phyloP scores from a whole-genome alignment of 176 grass and related monocot species.

The Tuctoria greenei region DNA sequence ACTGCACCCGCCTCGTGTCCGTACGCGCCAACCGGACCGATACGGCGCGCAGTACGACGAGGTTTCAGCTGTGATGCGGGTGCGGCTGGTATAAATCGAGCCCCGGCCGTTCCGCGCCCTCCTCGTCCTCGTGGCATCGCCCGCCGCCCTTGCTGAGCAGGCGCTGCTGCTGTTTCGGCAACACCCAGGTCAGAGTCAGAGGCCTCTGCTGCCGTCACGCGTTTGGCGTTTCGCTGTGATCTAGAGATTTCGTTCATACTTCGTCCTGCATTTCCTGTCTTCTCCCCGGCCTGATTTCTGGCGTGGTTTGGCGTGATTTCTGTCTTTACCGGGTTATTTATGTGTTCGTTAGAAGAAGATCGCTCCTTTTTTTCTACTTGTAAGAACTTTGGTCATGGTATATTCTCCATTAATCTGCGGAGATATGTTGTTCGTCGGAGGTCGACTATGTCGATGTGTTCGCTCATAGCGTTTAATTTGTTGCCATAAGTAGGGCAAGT shows the following conservation, averaged over 20 bases:
- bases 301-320: background rate
- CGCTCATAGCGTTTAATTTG: background rate
- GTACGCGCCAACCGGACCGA: background rate
- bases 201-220: background rate
- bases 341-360: background rate
- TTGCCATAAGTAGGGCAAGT: background rate
- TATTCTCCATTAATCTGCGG: background rate
- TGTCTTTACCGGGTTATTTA: background rate
- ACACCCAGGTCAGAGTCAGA: conserved; percentile 22
- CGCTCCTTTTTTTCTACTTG: background rate
- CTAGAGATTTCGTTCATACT: background rate
- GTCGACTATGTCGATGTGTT: background rate
- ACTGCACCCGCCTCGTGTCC: conserved; percentile 25
- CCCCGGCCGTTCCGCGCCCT: background rate
- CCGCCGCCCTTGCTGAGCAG: background rate
- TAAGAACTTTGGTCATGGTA: background rate
- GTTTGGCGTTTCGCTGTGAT: background rate
- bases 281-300: background rate
- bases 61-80: background rate
- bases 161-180: background rate
- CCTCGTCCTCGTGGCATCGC: background rate
- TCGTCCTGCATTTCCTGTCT: background rate
- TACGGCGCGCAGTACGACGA: conserved; percentile 25
- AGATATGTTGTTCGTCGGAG: background rate
- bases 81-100: conserved; percentile 8